Base-by-base conservation (phyloP, 2,329 filamentous ascomycete species). In the Fusarium bactridioides region DNA sequence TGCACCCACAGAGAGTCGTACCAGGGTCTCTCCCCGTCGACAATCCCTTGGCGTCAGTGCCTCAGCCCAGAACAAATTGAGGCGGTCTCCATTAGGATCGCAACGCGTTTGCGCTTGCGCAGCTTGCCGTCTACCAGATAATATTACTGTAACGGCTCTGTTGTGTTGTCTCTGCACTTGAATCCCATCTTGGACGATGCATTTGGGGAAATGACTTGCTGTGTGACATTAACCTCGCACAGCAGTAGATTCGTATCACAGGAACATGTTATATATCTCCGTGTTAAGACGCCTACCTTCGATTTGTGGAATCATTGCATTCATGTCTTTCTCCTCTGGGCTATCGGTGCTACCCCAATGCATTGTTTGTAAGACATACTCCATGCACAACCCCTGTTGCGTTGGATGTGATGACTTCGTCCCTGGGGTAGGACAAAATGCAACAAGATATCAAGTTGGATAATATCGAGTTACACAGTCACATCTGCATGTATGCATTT, bases 21-120 rank as follows among this genome's bases (percentile, higher is more conserved):
- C 62, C 43, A 62, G 63, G 59, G 44, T 67, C 31, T 54, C 51
- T 59, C 25, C 50, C 54, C 56, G 60, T 70, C 41, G 61, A 37
- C 61, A 48, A 64, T 66, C 56, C 54, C 47, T 67, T 59, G 70
- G 64, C 64, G 60, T 66, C 64, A 35, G 53, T 60, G 69, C 67
- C 63, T 70, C 61, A 72, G 64, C 61, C 69, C 64, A 62, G 71
- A 50, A 50, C 56, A 57, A 56, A 55, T 45, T n/a, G 54, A 66
- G 44, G 50, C 33, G 35, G 58, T 56, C 64, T 65, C 50, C 66
- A 74, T 69, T 53, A 37, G 66, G 67, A 61, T 53, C 51, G 67
- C 43, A 64, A 75, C 67, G 63, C 71, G 74, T 74, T 66, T 61
- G 53, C 67, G 64, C 72, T 76, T 72, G 75, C 75, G 69, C 61